Evolutionary conservation across 768 basidiomycete species (phyloP), one percentile per base, ranked within the genome.

Genomic region (Boletus rubropictus): DNA sequence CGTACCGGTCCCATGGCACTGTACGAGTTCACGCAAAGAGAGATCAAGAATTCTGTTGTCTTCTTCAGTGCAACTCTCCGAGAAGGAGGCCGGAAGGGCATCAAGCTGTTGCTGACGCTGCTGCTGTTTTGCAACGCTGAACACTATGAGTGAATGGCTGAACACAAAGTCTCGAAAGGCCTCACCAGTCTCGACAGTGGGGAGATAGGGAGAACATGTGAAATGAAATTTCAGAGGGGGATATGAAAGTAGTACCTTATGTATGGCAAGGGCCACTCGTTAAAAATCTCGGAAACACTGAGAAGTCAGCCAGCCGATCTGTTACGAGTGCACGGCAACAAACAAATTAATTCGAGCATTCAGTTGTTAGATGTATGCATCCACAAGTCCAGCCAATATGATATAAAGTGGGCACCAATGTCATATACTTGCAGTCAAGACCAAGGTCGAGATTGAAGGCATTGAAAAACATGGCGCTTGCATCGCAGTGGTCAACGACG

Each of bases 1-100:
- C 3, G 46, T 47, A 3, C 61, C 61, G 25, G 56, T 47, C 7
- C 56, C 60, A 36, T 71, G 67, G 8, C 52, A 44, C n/a, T 60
- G 48, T 15, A 70, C 72, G 39, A 75, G 57, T 25, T 72, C 63
- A 1, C 61, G 49, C 7, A 75, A 53, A 4, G 74, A 63, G 31
- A 69, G 58, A 15, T 61, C 56, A 38, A 74, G 68, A 22, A 75
- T 49, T 28, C 60, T 51, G 32, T 61, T 48, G 51, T 77, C 69
- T 21, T 63, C 48, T 38, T 71, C 69, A 4, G 67, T 65, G 42
- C 63, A 64, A 8, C 50, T 47, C 27, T 61, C 52, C 15, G 51
- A 55, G 49, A 67, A 72, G 8, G 57, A 46, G 0, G 51, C 3
- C 4, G 70, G 65, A 39, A 68, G 63, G 25, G 51, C 49, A 10